A percentile compares a stretch with the other conserved stretches of the same genome.
phyloP scores from a whole-genome alignment of 306 rosid species.

The Cucurbita moschata region DNA sequence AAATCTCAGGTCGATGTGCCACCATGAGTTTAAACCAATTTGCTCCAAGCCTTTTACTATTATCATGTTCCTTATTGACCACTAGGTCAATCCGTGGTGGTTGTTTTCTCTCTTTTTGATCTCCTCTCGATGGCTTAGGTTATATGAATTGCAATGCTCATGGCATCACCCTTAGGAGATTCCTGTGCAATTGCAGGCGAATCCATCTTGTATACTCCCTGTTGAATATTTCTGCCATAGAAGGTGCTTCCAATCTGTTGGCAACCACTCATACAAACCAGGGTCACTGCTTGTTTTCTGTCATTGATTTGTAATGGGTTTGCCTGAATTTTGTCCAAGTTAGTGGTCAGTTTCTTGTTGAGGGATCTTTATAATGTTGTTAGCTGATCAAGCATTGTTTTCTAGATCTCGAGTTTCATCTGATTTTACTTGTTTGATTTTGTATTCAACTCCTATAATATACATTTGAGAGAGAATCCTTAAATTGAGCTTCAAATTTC shows the following conservation, averaged over 20 bases:
- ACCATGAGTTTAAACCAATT: no score
- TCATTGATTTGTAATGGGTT: background rate
- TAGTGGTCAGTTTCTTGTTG: background rate
- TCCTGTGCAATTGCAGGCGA: background rate
- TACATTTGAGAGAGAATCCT: background rate
- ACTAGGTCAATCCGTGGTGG: background rate
- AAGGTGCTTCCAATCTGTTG: background rate
- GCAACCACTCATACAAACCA: background rate
- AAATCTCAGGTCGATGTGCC: no score
- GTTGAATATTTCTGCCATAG: background rate
- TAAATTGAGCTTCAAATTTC: background rate
- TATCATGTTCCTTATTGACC: background rate
- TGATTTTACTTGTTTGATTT: background rate
- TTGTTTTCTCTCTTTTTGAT: background rate
- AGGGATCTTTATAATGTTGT: no score
- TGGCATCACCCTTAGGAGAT: background rate
- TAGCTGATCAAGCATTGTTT: background rate
- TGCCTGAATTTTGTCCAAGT: background rate
- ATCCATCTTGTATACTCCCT: background rate
- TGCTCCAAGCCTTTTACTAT: no score
- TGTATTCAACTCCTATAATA: background rate
- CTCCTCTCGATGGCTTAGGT: background rate
- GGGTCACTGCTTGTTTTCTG: background rate
- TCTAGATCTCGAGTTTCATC: background rate
- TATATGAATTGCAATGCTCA: background rate